Evolutionary conservation across 805 yeast genomes (phyloP).

Genomic region (Ogataea glucozyma): DNA sequence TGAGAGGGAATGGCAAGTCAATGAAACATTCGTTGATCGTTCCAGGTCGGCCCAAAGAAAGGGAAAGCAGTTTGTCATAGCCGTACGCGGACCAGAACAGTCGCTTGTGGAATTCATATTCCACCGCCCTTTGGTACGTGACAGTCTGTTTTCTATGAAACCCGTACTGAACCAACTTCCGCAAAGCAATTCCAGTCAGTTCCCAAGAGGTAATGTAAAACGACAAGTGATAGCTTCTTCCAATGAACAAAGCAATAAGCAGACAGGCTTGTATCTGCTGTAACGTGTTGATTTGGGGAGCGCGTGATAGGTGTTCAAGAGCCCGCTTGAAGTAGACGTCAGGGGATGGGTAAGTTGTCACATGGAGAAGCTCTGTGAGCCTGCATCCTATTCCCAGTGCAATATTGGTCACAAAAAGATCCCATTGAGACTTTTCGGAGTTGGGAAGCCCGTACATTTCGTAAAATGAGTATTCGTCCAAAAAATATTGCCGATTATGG

Average conservation of each 20-base stretch:
- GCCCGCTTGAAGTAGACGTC: conserved; percentile 24
- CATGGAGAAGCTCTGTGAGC: conserved; percentile 21
- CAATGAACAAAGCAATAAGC: conserved; percentile 22
- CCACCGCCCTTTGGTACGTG: conserved; percentile 17
- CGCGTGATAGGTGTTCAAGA: conserved; percentile 13
- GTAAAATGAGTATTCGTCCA: conserved; percentile 17
- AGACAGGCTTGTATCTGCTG: conserved; percentile 28
- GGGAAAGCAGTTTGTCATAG: conserved; percentile 23
- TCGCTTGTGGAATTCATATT: conserved; percentile 25
- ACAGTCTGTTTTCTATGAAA: conserved; percentile 22
- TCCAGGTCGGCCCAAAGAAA: conserved; percentile 28
- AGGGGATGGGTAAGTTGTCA: conserved; percentile 23
- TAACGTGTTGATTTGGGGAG: conserved; percentile 13
- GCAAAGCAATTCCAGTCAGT: conserved; percentile 24
- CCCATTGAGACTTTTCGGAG: conserved; percentile 19
- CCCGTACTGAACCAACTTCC: conserved; percentile 25
- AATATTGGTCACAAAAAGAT: conserved; percentile 18
- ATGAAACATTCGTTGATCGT: conserved; percentile 24
- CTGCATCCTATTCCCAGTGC: conserved; percentile 25
- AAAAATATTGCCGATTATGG: conserved; percentile 22
- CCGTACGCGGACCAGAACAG: conserved; percentile 27
- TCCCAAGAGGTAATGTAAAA: conserved; percentile 27
- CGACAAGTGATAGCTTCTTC: conserved; percentile 22
- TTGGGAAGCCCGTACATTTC: conserved; percentile 7
- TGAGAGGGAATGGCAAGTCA: conserved; percentile 26